phyloP scores from a whole-genome alignment of 352 stramenopile genomes.

The Phytophthora niederhauseri region DNA sequence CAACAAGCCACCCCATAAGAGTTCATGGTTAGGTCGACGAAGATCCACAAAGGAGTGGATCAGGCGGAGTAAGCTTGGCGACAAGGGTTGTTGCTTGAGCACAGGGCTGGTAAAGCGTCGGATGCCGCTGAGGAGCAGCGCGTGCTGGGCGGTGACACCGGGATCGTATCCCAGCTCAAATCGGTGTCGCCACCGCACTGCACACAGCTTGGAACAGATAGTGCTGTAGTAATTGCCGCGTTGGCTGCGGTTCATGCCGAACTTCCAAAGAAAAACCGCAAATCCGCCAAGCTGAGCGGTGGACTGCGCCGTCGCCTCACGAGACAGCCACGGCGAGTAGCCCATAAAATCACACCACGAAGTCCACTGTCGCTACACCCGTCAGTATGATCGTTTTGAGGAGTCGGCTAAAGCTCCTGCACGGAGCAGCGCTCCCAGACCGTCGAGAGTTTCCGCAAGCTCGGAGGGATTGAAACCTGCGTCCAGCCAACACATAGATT shows the following conservation, averaged over 20 bases:
- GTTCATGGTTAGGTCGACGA: conserved; percentile 5
- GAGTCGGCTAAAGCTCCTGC: too few relatives aligned
- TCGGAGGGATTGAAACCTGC: too few relatives aligned
- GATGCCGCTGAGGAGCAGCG: conserved; percentile 9
- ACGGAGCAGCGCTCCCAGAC: too few relatives aligned
- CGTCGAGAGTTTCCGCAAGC: too few relatives aligned
- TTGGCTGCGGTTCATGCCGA: conserved; percentile 16
- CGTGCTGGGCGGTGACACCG: neutral
- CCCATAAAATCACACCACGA: too few relatives aligned
- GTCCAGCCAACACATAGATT: too few relatives aligned
- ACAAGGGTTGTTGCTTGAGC: neutral
- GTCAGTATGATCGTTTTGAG: too few relatives aligned
- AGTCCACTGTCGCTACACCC: too few relatives aligned
- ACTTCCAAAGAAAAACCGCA: conserved; percentile 19
- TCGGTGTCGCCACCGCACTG: conserved; percentile 20
- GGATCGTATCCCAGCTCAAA: conserved; percentile 7
- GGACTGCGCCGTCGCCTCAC: neutral
- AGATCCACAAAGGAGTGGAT: conserved; percentile 3
- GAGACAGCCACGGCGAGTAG: too few relatives aligned
- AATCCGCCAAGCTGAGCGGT: conserved; percentile 18
- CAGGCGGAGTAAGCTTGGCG: conserved; percentile 11
- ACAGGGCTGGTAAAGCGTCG: conserved; percentile 17
- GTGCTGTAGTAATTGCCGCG: conserved; percentile 23
- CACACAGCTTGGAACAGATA: conserved; percentile 24
- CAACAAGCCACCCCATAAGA: conserved; percentile 17